phyloP scores from a whole-genome alignment of 1,284 basidiomycete species.

The Tetrapyrgos nigripes region DNA sequence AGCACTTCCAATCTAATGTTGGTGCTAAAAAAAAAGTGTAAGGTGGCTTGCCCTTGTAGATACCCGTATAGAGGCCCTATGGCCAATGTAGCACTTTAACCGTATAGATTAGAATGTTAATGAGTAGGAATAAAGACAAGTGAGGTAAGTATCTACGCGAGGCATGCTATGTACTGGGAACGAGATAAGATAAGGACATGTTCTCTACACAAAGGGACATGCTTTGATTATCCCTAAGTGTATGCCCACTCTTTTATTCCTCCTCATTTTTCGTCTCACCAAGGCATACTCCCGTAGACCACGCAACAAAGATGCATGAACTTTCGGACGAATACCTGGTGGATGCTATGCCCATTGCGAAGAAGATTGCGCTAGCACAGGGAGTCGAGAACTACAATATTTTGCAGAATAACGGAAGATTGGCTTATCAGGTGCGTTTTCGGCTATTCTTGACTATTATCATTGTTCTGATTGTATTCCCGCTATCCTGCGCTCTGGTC shows the following conservation, averaged over 20 bases:
- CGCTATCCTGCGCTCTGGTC: not conserved
- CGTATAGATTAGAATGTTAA: too few relatives aligned
- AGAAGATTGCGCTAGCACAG: slow-evolving; percentile 86
- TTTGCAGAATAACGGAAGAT: slow-evolving; percentile 64
- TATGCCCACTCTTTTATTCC: slow-evolving; percentile 31
- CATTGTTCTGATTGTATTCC: not conserved
- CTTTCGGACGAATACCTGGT: slow-evolving; percentile 81
- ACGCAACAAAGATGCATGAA: slow-evolving; percentile 79
- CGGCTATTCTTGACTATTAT: slow-evolving; percentile 45
- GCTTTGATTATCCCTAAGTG: slow-evolving; percentile 91
- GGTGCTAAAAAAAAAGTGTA: too few relatives aligned
- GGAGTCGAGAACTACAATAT: slow-evolving; percentile 87
- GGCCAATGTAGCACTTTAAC: too few relatives aligned
- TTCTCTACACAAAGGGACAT: slow-evolving; percentile 84
- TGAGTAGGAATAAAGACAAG: too few relatives aligned
- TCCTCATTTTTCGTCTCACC: not conserved
- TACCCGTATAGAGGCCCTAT: too few relatives aligned
- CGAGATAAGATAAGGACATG: too few relatives aligned
- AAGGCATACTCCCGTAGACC: slow-evolving; percentile 55
- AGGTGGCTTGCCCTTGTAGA: too few relatives aligned
- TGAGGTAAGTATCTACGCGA: too few relatives aligned
- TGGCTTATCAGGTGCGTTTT: slow-evolving; percentile 68
- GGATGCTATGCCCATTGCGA: slow-evolving; percentile 80
- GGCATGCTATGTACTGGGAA: too few relatives aligned
- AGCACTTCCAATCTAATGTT: too few relatives aligned